Percentiles rank a stretch among this genome's conserved stretches.
phyloP scores from a whole-genome alignment of 495 filamentous ascomycete species.

The Pyronema domesticum region DNA sequence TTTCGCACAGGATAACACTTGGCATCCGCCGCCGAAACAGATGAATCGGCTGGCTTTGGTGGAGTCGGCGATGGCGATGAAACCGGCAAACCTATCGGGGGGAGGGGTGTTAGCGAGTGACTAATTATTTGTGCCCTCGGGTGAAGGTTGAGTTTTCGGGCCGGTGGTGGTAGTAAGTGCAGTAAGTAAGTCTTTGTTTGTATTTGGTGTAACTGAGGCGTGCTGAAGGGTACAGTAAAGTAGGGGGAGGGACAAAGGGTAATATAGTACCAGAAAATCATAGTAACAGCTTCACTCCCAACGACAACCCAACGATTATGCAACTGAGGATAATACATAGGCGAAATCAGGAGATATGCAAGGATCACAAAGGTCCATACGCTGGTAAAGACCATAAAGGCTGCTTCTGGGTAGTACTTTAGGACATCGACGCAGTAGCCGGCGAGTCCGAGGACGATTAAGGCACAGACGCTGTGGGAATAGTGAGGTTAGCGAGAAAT shows the following conservation, averaged over 20 bases:
- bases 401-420: conserved; percentile 4
- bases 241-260: background rate
- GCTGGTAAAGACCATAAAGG: conserved; percentile 19
- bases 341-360: conserved; percentile 21
- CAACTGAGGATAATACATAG: conserved; percentile 22
- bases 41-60: background rate
- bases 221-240: background rate
- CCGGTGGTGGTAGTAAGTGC: too few species aligned
- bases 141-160: too few species aligned
- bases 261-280: conserved; percentile 21
- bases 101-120: too few species aligned
- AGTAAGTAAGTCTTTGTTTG: too few species aligned
- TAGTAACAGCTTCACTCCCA: conserved; percentile 20
- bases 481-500: background rate
- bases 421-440: conserved; percentile 17
- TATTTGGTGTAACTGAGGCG: too few species aligned
- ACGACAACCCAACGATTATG: conserved; percentile 24
- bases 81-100: conserved; percentile 19
- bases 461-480: background rate
- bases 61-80: conserved; percentile 18
- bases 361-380: conserved; percentile 22
- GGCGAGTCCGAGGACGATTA: conserved; percentile 20
- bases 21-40: conserved; percentile 7
- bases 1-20: conserved; percentile 10
- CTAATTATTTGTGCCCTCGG: too few species aligned